Conservation (phyloP, 208 protist species). For the Crithidia fasciculata region DNA sequence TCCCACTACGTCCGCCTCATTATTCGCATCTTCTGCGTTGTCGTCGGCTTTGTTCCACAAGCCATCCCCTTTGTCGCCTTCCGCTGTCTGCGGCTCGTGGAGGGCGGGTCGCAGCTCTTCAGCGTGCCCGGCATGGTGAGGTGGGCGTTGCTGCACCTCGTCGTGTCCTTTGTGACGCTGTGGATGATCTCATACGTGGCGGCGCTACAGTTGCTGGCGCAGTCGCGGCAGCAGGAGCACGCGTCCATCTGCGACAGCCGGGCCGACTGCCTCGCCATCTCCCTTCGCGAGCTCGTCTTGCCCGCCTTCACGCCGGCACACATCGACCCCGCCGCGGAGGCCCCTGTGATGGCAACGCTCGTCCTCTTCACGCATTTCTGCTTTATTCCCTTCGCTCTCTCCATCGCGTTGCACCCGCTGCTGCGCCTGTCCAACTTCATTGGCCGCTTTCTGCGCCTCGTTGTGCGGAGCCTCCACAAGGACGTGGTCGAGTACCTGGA, state of each 20-base stretch:
- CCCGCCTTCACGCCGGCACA: slow-evolving; percentile 62
- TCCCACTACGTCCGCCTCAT: slow-evolving; percentile 59
- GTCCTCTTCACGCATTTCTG: slow-evolving; percentile 65
- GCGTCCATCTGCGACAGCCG: slow-evolving; percentile 41
- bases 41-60: slow-evolving; percentile 66
- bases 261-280: slow-evolving; percentile 53
- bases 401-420: slow-evolving; percentile 64
- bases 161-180: slow-evolving; percentile 56
- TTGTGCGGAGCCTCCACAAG: slow-evolving; percentile 73
- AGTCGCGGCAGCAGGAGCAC: neutral
- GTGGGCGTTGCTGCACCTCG: slow-evolving; percentile 63
- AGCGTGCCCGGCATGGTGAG: slow-evolving; percentile 68
- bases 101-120: slow-evolving; percentile 80
- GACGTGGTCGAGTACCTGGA: slow-evolving; percentile 76
- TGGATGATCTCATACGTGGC: slow-evolving; percentile 84
- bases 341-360: slow-evolving; percentile 55
- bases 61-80: slow-evolving; percentile 67
- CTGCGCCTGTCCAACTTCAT: slow-evolving; percentile 78
- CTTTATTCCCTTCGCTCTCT: slow-evolving; percentile 65
- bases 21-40: slow-evolving; percentile 63
- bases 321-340: slow-evolving; percentile 42
- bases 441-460: slow-evolving; percentile 73
- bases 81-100: slow-evolving; percentile 63
- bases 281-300: slow-evolving; percentile 64
- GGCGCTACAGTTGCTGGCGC: slow-evolving; percentile 47